Evolutionary conservation across 1,284 basidiomycete genomes (phyloP), one percentile per base, ranked within the genome.

Genomic region (Moniliella sp.): DNA sequence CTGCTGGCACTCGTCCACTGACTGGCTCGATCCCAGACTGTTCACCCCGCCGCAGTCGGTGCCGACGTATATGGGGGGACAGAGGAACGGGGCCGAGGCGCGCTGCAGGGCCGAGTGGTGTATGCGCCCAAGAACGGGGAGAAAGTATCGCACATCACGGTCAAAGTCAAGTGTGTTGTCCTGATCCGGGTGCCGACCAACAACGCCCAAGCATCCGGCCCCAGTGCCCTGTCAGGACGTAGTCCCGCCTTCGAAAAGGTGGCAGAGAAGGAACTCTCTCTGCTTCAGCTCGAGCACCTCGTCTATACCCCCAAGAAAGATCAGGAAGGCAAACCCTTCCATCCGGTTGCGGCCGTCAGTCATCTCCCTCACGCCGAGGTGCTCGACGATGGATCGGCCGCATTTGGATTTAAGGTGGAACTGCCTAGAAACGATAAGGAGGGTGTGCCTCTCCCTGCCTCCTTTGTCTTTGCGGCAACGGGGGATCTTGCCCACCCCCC

Each of bases 221-320:
- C 21, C 8, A n/a, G 8, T 23, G 8, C 7, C 8, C 7, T 23
- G 8, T 7, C 21, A 7, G 21, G 8, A n/a, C 21, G 21, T 23
- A 23, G 21, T n/a, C 21, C 21, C 7, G 21, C n/a, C n/a, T 7
- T 23, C n/a, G 21, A 23, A n/a, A 7, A 23, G 21, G n/a, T n/a
- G 21, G n/a, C n/a, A n/a, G 21, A 23, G 21, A 35, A 32, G 13
- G 43, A 45, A 26, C 27, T 34, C 16, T 32, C 40, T 5, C 41
- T 53, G 11, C 40, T 53, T 2, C 40, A 47, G 11, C 17, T 53
- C 15, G 46, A 53, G 9, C 32, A 42, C 4, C 27, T 39, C 14
- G 35, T 53, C 9, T 40, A 35, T 8, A 35, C 41, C 9, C 27
- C 34, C 8, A 7, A n/a, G n/a, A 7, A 7, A 7, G 21, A 23